phyloP scores from a whole-genome alignment of 2,329 filamentous ascomycete species.

The Coniochaeta sp. region DNA sequence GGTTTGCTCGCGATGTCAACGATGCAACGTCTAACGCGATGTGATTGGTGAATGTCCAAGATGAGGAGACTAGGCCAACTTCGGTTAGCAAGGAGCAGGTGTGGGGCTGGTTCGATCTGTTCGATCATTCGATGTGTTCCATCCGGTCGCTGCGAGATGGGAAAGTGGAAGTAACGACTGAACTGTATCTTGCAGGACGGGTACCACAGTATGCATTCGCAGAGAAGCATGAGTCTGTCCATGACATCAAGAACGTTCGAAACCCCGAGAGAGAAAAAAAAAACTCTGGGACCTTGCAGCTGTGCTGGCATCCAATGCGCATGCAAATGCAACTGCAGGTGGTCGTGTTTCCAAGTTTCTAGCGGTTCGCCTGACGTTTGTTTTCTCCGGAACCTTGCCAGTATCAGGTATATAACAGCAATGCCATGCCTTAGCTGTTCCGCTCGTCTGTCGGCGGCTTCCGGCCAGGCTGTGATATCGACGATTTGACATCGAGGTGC shows the following conservation, averaged over 20 bases:
- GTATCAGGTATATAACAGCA: neutral
- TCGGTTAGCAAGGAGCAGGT: neutral
- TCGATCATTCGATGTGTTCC: neutral
- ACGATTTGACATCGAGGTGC: neutral
- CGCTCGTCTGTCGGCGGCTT: neutral
- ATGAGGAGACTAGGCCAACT: neutral
- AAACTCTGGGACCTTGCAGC: neutral
- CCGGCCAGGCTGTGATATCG: neutral
- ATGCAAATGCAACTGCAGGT: too few species aligned
- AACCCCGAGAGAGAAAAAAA: neutral
- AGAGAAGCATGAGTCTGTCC: neutral
- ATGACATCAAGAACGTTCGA: neutral
- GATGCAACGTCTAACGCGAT: neutral
- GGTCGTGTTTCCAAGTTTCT: neutral
- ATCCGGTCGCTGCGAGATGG: neutral
- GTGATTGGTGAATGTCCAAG: neutral
- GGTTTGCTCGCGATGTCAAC: slow-evolving; percentile 1
- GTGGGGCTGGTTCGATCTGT: neutral
- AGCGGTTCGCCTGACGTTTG: neutral
- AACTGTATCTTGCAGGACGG: neutral
- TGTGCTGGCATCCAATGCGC: neutral
- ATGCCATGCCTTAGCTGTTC: neutral
- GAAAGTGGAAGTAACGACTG: neutral
- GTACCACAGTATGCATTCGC: too few species aligned
- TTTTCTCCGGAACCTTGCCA: neutral